Percentiles rank a stretch among this genome's conserved stretches.
These are phyloP conservation scores for Yamadazyma buinensis DNA, from an alignment of 1,139 yeast species.

Conservation along the genomic window DNA sequence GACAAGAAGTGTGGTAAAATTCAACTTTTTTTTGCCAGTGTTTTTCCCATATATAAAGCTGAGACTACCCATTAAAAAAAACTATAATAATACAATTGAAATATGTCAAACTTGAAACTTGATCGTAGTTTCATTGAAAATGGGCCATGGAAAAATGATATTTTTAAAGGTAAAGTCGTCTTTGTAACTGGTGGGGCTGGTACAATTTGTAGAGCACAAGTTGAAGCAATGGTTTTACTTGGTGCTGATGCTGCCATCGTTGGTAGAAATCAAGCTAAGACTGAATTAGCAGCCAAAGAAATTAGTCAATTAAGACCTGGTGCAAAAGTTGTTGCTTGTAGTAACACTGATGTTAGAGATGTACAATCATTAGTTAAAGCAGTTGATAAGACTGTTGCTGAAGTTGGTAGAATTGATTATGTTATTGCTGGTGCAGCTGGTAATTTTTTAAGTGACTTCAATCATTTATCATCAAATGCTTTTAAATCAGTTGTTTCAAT, in stretches of 20 bases:
- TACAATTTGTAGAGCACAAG: conserved; percentile 82
- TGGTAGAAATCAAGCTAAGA: conserved; percentile 69
- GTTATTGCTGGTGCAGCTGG: conserved; percentile 97
- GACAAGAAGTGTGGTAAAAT: not conserved
- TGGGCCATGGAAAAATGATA: conserved; percentile 40
- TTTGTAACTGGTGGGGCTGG: conserved; percentile 97
- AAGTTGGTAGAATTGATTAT: conserved; percentile 72
- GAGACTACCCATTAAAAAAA: too few relatives aligned
- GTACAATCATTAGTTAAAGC: conserved; percentile 56
- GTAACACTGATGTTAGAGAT: conserved; percentile 73
- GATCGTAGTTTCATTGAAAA: conserved; percentile 3
- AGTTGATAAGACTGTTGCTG: conserved; percentile 57
- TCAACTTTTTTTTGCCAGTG: not conserved
- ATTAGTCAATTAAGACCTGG: conserved; percentile 53
- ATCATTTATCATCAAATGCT: conserved; percentile 75
- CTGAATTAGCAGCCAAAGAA: conserved; percentile 65
- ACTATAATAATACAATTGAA: too few relatives aligned
- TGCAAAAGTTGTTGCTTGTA: conserved; percentile 63
- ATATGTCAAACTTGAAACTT: conserved; percentile 3
- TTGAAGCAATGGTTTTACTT: conserved; percentile 72
- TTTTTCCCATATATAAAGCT: too few relatives aligned
- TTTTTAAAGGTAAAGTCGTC: conserved; percentile 79
- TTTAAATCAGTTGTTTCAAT: conserved; percentile 82
- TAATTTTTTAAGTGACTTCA: conserved; percentile 77
- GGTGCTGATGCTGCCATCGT: conserved; percentile 87